A percentile compares a stretch with the other conserved stretches of the same genome.
Evolutionary conservation across 768 basidiomycete species (phyloP).

Genomic region (Lyophyllum semitale): DNA sequence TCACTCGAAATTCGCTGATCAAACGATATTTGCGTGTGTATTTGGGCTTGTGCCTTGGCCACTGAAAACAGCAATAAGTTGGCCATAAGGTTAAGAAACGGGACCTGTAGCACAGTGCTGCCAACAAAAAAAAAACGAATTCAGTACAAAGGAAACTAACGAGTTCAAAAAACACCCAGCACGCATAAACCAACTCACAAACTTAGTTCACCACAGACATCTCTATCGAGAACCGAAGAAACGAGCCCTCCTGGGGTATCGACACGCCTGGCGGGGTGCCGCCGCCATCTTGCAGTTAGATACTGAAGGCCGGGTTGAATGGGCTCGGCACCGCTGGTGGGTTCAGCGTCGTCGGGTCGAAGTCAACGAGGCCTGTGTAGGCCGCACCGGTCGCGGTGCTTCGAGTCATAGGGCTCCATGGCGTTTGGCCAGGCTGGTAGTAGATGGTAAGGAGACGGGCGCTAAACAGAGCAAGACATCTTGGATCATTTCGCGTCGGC

Average conservation of each 20-base stretch:
- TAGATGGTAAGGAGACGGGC: slow-evolving; percentile 31
- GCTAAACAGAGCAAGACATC: neutral
- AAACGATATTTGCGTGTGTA: no score
- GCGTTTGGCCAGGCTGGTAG: slow-evolving; percentile 31
- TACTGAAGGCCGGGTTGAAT: slow-evolving; percentile 41
- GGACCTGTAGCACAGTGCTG: slow-evolving; percentile 51
- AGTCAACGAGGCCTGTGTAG: slow-evolving; percentile 53
- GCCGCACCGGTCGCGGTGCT: slow-evolving; percentile 29
- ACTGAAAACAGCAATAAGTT: no score
- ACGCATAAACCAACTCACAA: no score
- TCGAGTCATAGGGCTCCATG: slow-evolving; percentile 18
- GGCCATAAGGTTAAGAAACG: slow-evolving; percentile 77
- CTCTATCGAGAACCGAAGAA: slow-evolving; percentile 64
- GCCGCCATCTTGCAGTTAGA: slow-evolving; percentile 42
- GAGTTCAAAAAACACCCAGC: no score
- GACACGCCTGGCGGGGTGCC: slow-evolving; percentile 35
- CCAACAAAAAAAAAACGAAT: no score
- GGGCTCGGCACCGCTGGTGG: slow-evolving; percentile 55
- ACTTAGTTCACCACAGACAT: slow-evolving; percentile 63
- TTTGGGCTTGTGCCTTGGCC: no score
- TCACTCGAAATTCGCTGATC: no score
- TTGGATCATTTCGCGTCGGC: neutral
- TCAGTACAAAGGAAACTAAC: no score
- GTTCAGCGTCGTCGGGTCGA: slow-evolving; percentile 48
- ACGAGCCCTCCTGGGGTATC: slow-evolving; percentile 36